Conservation (phyloP, 2,329 filamentous ascomycete species). For the Fusarium chaquense region DNA sequence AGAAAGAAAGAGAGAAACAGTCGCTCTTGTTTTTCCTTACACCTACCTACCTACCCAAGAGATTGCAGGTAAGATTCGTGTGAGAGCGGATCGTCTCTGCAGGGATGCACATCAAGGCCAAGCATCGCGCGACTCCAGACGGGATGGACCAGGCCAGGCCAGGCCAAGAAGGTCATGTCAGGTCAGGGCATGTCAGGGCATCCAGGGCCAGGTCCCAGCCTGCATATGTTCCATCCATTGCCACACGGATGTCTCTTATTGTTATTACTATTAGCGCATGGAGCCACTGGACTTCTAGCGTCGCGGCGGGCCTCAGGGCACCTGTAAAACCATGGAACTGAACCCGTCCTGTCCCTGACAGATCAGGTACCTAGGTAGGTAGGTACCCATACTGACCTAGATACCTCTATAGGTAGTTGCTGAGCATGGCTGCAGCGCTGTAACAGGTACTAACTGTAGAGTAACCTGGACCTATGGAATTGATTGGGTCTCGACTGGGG, state of each 20-base stretch:
- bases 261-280: slow-evolving; percentile 40
- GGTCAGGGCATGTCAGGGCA: slow-evolving; percentile 26
- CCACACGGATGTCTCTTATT: slow-evolving; percentile 32
- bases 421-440: slow-evolving; percentile 27
- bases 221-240: background rate
- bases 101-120: slow-evolving; percentile 48
- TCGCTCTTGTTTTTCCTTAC: slow-evolving; percentile 14
- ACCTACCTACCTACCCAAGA: slow-evolving; percentile 32
- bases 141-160: slow-evolving; percentile 8
- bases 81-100: slow-evolving; percentile 52
- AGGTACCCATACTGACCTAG: background rate
- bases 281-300: slow-evolving; percentile 47
- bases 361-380: too few species aligned
- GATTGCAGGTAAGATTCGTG: slow-evolving; percentile 50
- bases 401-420: background rate
- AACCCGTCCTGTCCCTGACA: slow-evolving; percentile 18
- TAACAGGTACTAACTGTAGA: slow-evolving; percentile 12
- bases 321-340: slow-evolving; percentile 37
- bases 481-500: slow-evolving; percentile 42
- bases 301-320: slow-evolving; percentile 43
- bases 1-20: slow-evolving; percentile 6
- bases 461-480: slow-evolving; percentile 21
- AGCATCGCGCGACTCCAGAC: slow-evolving; percentile 29
- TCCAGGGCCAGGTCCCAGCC: slow-evolving; percentile 39
- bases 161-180: background rate